phyloP scores from a whole-genome alignment of 495 filamentous ascomycete species.

The Clohesyomyces aquaticus region DNA sequence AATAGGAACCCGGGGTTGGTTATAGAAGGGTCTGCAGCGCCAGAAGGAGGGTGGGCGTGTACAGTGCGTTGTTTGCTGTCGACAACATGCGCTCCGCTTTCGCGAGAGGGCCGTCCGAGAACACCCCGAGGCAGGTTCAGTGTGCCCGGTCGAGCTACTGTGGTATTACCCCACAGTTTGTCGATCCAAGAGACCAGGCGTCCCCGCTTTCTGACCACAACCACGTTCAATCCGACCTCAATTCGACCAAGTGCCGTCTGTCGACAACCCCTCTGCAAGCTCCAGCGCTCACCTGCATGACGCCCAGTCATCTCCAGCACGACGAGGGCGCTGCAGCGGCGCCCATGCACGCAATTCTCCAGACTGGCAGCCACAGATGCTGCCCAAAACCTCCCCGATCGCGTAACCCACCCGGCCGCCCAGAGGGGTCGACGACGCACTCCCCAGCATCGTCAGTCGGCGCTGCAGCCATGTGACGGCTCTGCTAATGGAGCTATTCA shows the following conservation, averaged over 20 bases:
- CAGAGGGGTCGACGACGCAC: neutral
- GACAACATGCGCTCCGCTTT: slow-evolving; percentile 23
- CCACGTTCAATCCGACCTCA: slow-evolving; percentile 24
- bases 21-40: neutral
- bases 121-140: neutral
- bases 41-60: slow-evolving; percentile 5
- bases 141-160: neutral
- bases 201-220: slow-evolving; percentile 39
- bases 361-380: slow-evolving; percentile 14
- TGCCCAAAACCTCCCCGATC: slow-evolving; percentile 19
- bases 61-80: slow-evolving; percentile 9
- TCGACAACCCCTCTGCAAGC: slow-evolving; percentile 8
- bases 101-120: slow-evolving; percentile 21
- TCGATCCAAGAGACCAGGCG: slow-evolving; percentile 35
- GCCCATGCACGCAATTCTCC: slow-evolving; percentile 19
- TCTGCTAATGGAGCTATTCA: slow-evolving; percentile 7
- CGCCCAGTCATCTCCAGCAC: slow-evolving; percentile 24
- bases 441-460: slow-evolving; percentile 1
- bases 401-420: slow-evolving; percentile 2
- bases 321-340: slow-evolving; percentile 1
- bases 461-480: slow-evolving; percentile 26
- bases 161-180: slow-evolving; percentile 40
- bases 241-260: slow-evolving; percentile 1
- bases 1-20: slow-evolving; percentile 22
- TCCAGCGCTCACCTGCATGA: slow-evolving; percentile 36